Conservation (phyloP, 1,284 basidiomycete species). For the Mycena citricolor region DNA sequence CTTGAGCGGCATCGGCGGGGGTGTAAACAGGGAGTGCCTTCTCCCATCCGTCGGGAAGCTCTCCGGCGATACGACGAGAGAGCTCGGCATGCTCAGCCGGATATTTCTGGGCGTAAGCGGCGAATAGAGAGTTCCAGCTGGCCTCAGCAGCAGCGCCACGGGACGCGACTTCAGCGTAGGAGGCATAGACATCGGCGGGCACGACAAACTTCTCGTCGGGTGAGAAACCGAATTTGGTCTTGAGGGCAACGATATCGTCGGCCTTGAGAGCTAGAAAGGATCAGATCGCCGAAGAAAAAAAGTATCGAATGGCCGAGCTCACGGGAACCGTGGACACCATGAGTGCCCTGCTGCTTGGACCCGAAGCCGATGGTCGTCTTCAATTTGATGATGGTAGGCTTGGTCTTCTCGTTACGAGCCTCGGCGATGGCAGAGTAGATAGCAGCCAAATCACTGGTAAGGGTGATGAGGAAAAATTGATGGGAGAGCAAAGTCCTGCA, state of each 20-base stretch:
- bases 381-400: conserved; percentile 68
- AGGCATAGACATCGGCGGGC: conserved; percentile 52
- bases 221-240: conserved; percentile 69
- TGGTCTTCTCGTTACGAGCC: conserved; percentile 58
- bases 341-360: conserved; percentile 66
- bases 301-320: too few species aligned
- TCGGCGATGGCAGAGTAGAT: conserved; percentile 64
- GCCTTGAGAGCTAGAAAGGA: conserved; percentile 72
- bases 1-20: conserved; percentile 60
- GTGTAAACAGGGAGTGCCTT: conserved; percentile 55
- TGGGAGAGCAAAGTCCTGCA: neutral
- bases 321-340: conserved; percentile 58
- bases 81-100: conserved; percentile 67
- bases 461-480: conserved; percentile 1
- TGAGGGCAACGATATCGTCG: conserved; percentile 67
- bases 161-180: conserved; percentile 41
- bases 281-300: too few species aligned
- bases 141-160: conserved; percentile 57
- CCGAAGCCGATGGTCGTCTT: conserved; percentile 75
- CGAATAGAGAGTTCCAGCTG: conserved; percentile 61
- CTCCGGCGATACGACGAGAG: conserved; percentile 60
- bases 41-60: conserved; percentile 73
- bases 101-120: conserved; percentile 59
- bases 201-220: conserved; percentile 62
- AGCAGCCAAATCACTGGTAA: conserved; percentile 46